Conservation (phyloP, 2,329 filamentous ascomycete genomes). For the Verticillium nubilum region DNA sequence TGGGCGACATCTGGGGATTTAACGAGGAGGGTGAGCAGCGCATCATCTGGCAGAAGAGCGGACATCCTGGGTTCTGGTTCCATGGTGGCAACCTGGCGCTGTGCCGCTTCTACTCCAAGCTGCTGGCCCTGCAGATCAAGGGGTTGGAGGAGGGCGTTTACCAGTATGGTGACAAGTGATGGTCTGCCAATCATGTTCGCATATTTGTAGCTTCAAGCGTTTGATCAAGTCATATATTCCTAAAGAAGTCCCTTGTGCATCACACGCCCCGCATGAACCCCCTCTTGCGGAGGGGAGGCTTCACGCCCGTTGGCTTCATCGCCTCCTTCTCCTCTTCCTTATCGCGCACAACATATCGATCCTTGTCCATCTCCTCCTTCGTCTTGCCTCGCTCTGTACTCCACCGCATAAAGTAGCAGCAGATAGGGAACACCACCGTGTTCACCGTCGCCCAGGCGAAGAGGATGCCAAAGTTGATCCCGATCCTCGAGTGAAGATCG, state of each 20-base stretch:
- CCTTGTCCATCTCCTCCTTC: conserved; percentile 16
- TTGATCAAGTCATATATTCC: background rate
- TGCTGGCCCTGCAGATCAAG: conserved; percentile 22
- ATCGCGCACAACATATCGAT: conserved; percentile 20
- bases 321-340: conserved; percentile 18
- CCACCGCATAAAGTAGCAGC: conserved; percentile 36
- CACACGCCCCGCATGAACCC: conserved; percentile 24
- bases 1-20: conserved; percentile 41
- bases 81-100: conserved; percentile 28
- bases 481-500: conserved; percentile 50
- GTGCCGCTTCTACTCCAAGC: conserved; percentile 26
- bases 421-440: conserved; percentile 45
- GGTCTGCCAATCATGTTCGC: background rate
- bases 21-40: conserved; percentile 41
- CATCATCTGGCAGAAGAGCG: conserved; percentile 23
- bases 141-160: conserved; percentile 9
- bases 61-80: conserved; percentile 29
- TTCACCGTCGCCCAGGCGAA: conserved; percentile 52
- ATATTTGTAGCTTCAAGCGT: background rate
- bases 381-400: conserved; percentile 25
- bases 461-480: conserved; percentile 55
- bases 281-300: conserved; percentile 21
- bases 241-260: too few relatives aligned
- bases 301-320: conserved; percentile 18
- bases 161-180: conserved; percentile 1